Evolutionary conservation across 176 grass and related monocot species (phyloP).

Genomic region (Zea luxurians): DNA sequence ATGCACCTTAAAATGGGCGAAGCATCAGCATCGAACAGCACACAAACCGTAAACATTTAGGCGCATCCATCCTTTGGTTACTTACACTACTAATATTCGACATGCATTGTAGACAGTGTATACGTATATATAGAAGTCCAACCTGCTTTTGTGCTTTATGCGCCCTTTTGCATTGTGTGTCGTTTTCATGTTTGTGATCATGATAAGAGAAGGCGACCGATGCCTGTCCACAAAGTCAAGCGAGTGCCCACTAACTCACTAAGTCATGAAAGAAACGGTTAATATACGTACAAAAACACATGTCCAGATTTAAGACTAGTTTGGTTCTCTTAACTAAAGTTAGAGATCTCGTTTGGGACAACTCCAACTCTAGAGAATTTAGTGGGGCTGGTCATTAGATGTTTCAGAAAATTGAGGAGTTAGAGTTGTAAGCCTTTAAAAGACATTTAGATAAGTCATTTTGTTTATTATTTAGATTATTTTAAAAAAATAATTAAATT

Average conservation of each 20-base stretch:
- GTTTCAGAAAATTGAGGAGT: too few relatives aligned
- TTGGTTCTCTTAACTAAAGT: too few relatives aligned
- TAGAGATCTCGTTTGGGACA: too few relatives aligned
- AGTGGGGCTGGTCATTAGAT: too few relatives aligned
- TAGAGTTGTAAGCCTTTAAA: too few relatives aligned
- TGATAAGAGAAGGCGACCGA: slow-evolving; percentile 25
- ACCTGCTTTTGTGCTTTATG: too few relatives aligned
- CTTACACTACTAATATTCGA: background rate
- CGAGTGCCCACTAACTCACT: background rate
- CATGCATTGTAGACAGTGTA: background rate
- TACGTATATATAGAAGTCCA: too few relatives aligned
- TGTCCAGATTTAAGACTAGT: too few relatives aligned
- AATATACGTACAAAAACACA: background rate
- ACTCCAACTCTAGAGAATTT: too few relatives aligned
- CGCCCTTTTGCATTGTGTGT: background rate
- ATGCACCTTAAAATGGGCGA: background rate
- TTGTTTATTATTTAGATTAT: too few relatives aligned
- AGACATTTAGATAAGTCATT: too few relatives aligned
- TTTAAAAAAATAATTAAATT: too few relatives aligned
- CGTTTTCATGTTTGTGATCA: slow-evolving; percentile 29
- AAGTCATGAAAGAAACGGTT: slow-evolving; percentile 8
- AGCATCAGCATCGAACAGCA: background rate
- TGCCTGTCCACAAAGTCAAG: background rate
- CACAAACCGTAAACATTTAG: background rate
- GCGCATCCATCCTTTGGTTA: background rate